Percentiles rank a stretch among this genome's conserved stretches.
Evolutionary conservation across 2,329 filamentous ascomycete genomes (phyloP).

Genomic region (Ceratocystis variospora): DNA sequence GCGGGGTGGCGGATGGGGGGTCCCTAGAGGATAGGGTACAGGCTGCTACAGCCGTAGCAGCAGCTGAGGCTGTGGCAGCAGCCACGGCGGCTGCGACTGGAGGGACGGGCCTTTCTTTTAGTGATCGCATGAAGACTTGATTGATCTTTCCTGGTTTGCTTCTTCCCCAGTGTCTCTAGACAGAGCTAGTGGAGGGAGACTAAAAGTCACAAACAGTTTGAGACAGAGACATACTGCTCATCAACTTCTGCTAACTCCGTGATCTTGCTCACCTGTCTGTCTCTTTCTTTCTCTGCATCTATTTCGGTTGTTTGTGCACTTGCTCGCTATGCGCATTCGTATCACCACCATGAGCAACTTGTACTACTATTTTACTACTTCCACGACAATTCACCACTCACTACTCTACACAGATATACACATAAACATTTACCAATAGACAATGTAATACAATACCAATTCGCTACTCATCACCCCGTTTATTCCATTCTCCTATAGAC

Average conservation of each 20-base stretch:
- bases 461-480: neutral
- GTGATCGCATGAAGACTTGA: neutral
- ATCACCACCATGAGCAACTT: neutral
- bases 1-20: neutral
- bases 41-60: neutral
- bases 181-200: too few relatives aligned
- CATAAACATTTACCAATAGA: neutral
- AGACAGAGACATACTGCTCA: too few relatives aligned
- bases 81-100: neutral
- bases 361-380: neutral
- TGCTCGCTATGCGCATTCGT: neutral
- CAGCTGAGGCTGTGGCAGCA: neutral
- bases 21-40: neutral
- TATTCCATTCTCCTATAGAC: too few relatives aligned
- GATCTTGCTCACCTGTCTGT: too few relatives aligned
- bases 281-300: slow-evolving; percentile 5
- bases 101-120: neutral
- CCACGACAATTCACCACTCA: neutral
- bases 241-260: too few relatives aligned
- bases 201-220: too few relatives aligned
- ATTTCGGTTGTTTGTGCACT: neutral
- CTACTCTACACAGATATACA: neutral
- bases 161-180: neutral
- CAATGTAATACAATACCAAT: neutral
- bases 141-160: neutral